These are phyloP conservation scores for Phytophthora nicotianae DNA, from an alignment of 352 stramenopile species.

Conservation along the genomic window DNA sequence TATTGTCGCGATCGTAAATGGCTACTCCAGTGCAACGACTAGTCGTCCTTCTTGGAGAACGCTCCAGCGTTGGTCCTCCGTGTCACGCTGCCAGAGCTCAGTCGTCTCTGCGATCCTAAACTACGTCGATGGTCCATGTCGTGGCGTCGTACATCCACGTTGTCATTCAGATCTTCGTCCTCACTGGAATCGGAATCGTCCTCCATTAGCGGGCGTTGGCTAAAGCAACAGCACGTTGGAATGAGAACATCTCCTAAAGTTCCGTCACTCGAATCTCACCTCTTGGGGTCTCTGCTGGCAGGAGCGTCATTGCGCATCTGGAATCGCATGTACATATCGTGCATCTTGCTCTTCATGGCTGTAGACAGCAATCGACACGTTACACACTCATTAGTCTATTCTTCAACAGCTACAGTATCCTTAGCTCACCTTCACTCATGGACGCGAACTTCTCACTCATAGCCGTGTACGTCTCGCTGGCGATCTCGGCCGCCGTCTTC, in stretches of 20 bases:
- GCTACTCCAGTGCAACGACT: conserved; percentile 2
- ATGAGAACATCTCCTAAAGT: neutral
- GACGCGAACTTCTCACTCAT: conserved; percentile 75
- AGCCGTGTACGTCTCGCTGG: conserved; percentile 68
- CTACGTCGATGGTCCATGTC: conserved; percentile 35
- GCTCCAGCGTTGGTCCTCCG: conserved; percentile 32
- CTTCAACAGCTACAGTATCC: neutral
- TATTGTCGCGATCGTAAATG: conserved; percentile 1
- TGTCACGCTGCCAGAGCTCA: conserved; percentile 22
- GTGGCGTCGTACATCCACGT: conserved; percentile 46
- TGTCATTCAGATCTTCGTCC: conserved; percentile 60
- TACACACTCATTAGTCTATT: conserved; percentile 5
- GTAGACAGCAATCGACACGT: conserved; percentile 12
- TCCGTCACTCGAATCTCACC: conserved; percentile 27
- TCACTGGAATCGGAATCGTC: conserved; percentile 76
- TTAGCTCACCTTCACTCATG: conserved; percentile 79
- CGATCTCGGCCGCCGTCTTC: conserved; percentile 74
- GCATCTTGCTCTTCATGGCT: conserved; percentile 84
- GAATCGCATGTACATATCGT: conserved; percentile 86
- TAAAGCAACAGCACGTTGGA: conserved; percentile 28
- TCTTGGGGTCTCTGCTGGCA: conserved; percentile 63
- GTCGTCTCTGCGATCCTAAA: conserved; percentile 34
- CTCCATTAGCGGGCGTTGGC: conserved; percentile 73
- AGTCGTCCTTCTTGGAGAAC: conserved; percentile 72
- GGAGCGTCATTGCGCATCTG: conserved; percentile 67